Conservation (phyloP, 2,329 filamentous ascomycete genomes). For the Paraphoma sp. region DNA sequence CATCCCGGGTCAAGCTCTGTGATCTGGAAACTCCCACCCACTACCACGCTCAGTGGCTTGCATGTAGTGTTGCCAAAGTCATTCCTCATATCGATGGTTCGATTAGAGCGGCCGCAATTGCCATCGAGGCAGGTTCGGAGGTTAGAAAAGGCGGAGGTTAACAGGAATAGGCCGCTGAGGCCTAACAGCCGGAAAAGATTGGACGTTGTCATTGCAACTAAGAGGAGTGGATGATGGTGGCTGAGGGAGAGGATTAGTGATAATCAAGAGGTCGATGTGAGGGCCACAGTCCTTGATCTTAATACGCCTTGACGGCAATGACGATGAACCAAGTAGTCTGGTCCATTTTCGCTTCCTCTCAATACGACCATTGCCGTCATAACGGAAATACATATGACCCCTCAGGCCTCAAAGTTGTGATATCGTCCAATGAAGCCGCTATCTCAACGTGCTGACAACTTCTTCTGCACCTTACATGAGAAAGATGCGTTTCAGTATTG, state of each 20-base stretch:
- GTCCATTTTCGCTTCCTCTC: too few species aligned
- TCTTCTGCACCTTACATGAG: background rate
- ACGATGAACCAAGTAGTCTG: too few species aligned
- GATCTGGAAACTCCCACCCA: conserved; percentile 29
- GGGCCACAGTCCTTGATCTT: too few species aligned
- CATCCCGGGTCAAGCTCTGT: conserved; percentile 33
- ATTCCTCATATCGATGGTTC: background rate
- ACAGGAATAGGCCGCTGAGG: background rate
- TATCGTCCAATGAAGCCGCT: too few species aligned
- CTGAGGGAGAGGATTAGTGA: background rate
- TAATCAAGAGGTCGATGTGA: background rate
- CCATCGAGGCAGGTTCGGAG: background rate
- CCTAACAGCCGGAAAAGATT: background rate
- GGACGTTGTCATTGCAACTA: background rate
- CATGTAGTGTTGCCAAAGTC: conserved; percentile 4
- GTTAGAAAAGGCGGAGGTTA: background rate
- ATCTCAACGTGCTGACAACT: background rate
- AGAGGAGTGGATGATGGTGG: background rate
- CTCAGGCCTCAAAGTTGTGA: background rate
- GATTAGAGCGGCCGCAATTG: background rate
- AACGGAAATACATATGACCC: too few species aligned
- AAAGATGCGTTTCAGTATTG: background rate
- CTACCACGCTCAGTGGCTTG: conserved; percentile 17
- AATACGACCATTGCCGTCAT: too few species aligned
- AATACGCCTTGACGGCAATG: too few species aligned